phyloP scores from a whole-genome alignment of 805 yeast species.

The Wickerhamomyces hampshirensis region DNA sequence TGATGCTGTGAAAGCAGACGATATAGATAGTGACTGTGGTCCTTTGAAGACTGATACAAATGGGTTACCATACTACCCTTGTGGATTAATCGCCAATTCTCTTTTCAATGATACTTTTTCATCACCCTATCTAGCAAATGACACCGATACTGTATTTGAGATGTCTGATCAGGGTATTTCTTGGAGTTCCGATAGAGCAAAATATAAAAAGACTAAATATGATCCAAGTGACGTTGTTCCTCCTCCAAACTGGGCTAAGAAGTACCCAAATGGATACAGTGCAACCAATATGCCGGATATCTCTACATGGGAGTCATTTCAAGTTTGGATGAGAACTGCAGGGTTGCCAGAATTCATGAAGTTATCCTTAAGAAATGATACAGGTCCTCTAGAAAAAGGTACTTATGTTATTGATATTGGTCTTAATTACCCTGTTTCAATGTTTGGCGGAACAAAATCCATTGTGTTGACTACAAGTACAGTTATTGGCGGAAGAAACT shows the following conservation, averaged over 20 bases:
- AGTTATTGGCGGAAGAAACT: constrained; percentile 83
- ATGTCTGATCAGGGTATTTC: constrained; percentile 57
- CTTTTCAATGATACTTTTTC: constrained; percentile 83
- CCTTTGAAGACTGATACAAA: constrained; percentile 51
- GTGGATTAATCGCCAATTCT: constrained; percentile 94
- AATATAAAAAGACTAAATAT: constrained; percentile 72
- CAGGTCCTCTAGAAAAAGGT: constrained; percentile 53
- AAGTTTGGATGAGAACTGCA: constrained; percentile 98
- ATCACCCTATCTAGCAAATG: constrained; percentile 33
- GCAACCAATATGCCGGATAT: constrained; percentile 73
- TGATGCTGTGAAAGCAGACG: constrained; percentile 49
- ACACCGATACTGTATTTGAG: constrained; percentile 4
- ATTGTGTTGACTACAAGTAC: constrained; percentile 77
- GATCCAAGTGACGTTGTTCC: constrained; percentile 72
- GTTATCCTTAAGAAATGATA: constrained; percentile 63
- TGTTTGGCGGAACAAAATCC: constrained; percentile 87
- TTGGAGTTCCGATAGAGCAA: constrained; percentile 73
- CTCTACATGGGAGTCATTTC: constrained; percentile 74
- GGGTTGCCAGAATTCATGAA: constrained; percentile 88
- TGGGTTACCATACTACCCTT: constrained; percentile 77
- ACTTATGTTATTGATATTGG: constrained; percentile 64
- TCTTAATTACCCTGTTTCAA: constrained; percentile 74
- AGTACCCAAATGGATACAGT: constrained; percentile 87
- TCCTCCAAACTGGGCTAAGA: constrained; percentile 85
- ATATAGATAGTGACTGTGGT: constrained; percentile 50